Evolutionary conservation across 2,329 filamentous ascomycete genomes (phyloP), one percentile per base, ranked within the genome.

Genomic region (Cladosporium phlei): DNA sequence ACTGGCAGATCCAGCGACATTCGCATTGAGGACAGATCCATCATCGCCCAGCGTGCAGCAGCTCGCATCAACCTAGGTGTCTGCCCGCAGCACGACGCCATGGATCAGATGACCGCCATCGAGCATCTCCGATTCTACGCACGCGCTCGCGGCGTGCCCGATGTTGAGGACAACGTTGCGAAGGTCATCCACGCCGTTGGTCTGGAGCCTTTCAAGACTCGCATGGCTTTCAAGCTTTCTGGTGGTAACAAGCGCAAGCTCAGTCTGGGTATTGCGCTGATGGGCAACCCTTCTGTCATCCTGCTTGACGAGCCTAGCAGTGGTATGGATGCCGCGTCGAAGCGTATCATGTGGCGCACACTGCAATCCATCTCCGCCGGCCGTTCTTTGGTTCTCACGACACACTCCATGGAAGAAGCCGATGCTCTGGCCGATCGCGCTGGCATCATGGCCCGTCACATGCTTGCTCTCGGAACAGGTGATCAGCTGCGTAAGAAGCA

Each of bases 211-310:
- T 95, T 89, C 68, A 72, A 78, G 3, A 74, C 79, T 6, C 79
- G 88, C 20, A 88, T 91, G 77, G 90, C 87, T 0, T 76, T 78
- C 46, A 85, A 86, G 35, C 76, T 96, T 0, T 91, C 86, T 0
- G 90, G 91, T 7, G 91, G 91, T 22, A 96, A 95, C 69, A 94
- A 94, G 70, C 77, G 90, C n/a, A 97, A 96, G 66, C 72, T 97
- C 1, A 88, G 82, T 14, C 76, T 96, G 0, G 90, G 86, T 3
- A 95, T 96, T 46, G 90, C 91, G 0, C 71, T 97, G 1, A 95
- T 95, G 78, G 91, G 90, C 3, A 95, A 96, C 57, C 90, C 90
- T 0, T 80, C 83, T 0, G 89, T 95, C 0, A 72, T 97, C 1
- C 74, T 96, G 0, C 82, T 96, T 2, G 91, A 97, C 59, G 91